Conservation (phyloP, 2,329 filamentous ascomycete species). For the Trichoderma arundinaceum region DNA sequence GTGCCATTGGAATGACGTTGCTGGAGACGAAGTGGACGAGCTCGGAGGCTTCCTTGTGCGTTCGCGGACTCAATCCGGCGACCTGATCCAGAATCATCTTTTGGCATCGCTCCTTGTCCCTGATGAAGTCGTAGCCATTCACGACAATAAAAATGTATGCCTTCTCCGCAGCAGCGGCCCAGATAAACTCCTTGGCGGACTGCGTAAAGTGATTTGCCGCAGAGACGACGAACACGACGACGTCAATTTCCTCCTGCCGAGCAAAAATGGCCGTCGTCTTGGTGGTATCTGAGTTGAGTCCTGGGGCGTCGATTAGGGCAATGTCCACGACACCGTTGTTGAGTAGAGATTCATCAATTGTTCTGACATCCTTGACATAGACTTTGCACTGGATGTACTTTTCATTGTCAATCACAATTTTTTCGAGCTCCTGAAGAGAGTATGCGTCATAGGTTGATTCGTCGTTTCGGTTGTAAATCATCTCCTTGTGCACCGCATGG, state of each 20-base stretch:
- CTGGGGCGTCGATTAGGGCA: constrained; percentile 93
- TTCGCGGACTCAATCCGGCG: constrained; percentile 82
- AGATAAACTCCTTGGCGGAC: constrained; percentile 97
- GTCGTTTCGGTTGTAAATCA: constrained; percentile 82
- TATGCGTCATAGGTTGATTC: constrained; percentile 95
- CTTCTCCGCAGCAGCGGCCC: constrained; percentile 93
- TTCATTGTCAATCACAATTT: constrained; percentile 86
- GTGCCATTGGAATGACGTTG: constrained; percentile 83
- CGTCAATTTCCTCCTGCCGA: constrained; percentile 96
- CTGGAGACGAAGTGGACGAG: constrained; percentile 98
- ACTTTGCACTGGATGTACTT: constrained; percentile 95
- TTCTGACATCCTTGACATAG: constrained; percentile 87
- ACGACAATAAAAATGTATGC: constrained; percentile 99
- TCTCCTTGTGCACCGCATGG: constrained; percentile 86
- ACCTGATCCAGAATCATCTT: constrained; percentile 94
- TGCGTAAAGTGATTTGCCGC: constrained; percentile 98
- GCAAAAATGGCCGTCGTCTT: constrained; percentile 98
- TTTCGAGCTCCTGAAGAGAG: constrained; percentile 76
- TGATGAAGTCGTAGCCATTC: constrained; percentile 93
- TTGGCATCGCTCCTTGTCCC: constrained; percentile 87
- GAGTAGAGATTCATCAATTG: constrained; percentile 89
- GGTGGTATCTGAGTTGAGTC: constrained; percentile 92
- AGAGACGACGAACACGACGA: constrained; percentile 97
- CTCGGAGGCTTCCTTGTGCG: constrained; percentile 89
- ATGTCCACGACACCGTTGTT: constrained; percentile 99